Base-by-base conservation (phyloP, 805 yeast genomes). In the Starmerella floricola region DNA sequence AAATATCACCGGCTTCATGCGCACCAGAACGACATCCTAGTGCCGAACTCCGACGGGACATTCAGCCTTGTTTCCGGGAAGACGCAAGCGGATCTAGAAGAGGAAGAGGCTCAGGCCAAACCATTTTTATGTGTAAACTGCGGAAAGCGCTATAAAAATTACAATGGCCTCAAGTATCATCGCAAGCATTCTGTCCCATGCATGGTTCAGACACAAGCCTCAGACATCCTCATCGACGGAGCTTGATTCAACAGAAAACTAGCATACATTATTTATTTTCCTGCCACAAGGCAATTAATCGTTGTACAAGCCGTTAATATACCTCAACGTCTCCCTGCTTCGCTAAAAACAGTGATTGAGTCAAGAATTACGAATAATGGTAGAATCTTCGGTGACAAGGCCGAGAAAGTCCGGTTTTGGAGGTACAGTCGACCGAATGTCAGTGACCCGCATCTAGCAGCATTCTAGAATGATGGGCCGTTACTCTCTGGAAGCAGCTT, bases 91-190 rank as follows among this genome's bases (percentile, higher is more conserved):
- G 47, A 37, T 19, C n/a, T 47, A 19, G 46, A 38, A 15, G 32
- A 41, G 29, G 48, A 45, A 16, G 48, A 44, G 34, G 44, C 36
- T 8, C 42, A 38, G 24, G 31, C 46, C n/a, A 88, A 88, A 65
- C 98, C 97, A 27, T 88, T 85, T 62, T 72, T 95, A 57, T 88
- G 98, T 64, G 95, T 86, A 63, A 94, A 86, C 33, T 88, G 98
- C 65, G 97, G 97, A 45, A 88, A 88, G 64, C 69, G 98, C 42
- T 88, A 88, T 66, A 88, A 91, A 69, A 88, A 88, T 58, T 68
- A 91, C 57, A 88, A 88, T 61, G 98, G 98, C 27, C 70, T 88
- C 62, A 88, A 88, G 64, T 88, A 88, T 62, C 98, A 88, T 62
- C 74, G 95, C 55, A 96, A 95, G 18, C 98, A 88, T 64, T 78